Evolutionary conservation across 306 rosid genomes (phyloP).

Genomic region (Cucurbita ficifolia): DNA sequence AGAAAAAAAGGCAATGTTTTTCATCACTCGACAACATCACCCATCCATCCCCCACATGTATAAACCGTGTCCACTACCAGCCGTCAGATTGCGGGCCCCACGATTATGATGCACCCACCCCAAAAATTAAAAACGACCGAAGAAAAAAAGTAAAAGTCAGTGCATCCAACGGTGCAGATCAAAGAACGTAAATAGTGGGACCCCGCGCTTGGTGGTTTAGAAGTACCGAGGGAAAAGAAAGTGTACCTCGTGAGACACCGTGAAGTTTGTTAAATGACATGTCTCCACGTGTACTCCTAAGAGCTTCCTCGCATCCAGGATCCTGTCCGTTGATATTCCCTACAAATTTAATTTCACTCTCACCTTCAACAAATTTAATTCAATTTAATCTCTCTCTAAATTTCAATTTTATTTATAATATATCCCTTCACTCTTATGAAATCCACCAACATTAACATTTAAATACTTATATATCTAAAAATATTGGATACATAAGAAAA

Average conservation of each 20-base stretch:
- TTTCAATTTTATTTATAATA: too few species aligned
- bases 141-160: not conserved
- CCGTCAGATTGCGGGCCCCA: too few species aligned
- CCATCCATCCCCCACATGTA: too few species aligned
- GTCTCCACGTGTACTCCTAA: slow-evolving; percentile 65
- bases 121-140: not conserved
- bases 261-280: slow-evolving; percentile 70
- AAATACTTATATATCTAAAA: too few species aligned
- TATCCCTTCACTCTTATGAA: too few species aligned
- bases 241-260: slow-evolving; percentile 72
- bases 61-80: too few species aligned
- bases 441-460: too few species aligned
- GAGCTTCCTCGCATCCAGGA: slow-evolving; percentile 71
- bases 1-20: too few species aligned
- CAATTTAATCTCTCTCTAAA: too few species aligned
- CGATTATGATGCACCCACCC: not conserved
- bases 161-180: not conserved
- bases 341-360: not conserved
- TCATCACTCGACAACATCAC: too few species aligned
- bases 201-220: not conserved
- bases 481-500: too few species aligned
- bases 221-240: not conserved
- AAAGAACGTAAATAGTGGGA: not conserved
- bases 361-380: not conserved
- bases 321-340: slow-evolving; percentile 91